Conservation (phyloP, 2,329 filamentous ascomycete species). For the Paecilomyces formosus region DNA sequence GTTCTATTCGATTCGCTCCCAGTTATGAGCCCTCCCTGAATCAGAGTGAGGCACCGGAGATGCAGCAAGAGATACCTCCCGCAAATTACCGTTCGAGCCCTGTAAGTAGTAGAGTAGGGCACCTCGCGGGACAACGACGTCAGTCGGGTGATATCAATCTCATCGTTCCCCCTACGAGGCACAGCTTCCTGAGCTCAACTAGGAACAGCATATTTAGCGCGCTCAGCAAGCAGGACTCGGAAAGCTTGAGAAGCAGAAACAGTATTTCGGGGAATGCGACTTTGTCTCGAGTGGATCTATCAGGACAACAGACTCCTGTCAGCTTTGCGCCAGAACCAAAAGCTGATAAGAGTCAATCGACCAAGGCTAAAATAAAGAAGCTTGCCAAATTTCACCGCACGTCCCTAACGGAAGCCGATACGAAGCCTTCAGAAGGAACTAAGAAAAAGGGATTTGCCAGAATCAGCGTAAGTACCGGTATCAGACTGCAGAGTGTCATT, state of each 20-base stretch:
- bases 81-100: background rate
- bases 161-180: background rate
- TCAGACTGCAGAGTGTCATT: background rate
- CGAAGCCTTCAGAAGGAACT: constrained; percentile 8
- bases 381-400: constrained; percentile 19
- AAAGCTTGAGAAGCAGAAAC: constrained; percentile 6
- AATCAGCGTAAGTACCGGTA: constrained; percentile 9
- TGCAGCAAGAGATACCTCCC: background rate
- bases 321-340: constrained; percentile 3
- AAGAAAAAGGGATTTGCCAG: constrained; percentile 9
- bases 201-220: constrained; percentile 1
- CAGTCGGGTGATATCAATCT: background rate
- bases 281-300: constrained; percentile 4
- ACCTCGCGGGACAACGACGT: background rate
- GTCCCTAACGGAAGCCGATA: constrained; percentile 15
- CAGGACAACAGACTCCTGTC: constrained; percentile 1
- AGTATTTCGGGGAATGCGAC: constrained; percentile 8
- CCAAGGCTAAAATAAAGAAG: constrained; percentile 20
- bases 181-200: background rate
- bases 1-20: background rate
- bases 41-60: background rate
- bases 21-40: background rate
- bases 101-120: background rate
- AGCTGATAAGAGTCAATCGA: constrained; percentile 10
- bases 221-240: constrained; percentile 3